phyloP scores from a whole-genome alignment of 2,329 filamentous ascomycete genomes.

The Cytospora mali region DNA sequence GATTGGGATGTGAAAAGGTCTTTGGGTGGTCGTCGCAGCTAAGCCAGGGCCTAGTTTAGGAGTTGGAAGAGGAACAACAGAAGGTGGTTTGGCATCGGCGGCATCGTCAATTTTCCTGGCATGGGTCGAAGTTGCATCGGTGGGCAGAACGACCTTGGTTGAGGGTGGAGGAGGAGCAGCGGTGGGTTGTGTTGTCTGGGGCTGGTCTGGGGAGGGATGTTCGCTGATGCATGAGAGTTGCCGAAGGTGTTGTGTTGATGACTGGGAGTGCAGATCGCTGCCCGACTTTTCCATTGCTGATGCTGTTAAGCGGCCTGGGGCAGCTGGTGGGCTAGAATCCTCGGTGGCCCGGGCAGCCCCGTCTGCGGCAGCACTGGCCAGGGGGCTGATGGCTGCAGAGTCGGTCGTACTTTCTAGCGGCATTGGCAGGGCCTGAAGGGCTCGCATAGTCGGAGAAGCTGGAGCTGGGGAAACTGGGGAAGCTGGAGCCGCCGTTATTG shows the following conservation, averaged over 20 bases:
- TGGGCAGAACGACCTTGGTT: background rate
- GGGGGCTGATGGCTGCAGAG: background rate
- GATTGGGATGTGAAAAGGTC: slow-evolving; percentile 23
- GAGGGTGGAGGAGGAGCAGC: slow-evolving; percentile 9
- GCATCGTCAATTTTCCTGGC: slow-evolving; percentile 13
- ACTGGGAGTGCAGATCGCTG: slow-evolving; percentile 40
- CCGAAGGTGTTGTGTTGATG: slow-evolving; percentile 24
- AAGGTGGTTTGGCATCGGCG: slow-evolving; percentile 21
- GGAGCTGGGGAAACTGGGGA: background rate
- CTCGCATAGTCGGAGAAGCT: slow-evolving; percentile 1
- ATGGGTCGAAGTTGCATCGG: slow-evolving; percentile 9
- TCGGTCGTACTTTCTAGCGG: background rate
- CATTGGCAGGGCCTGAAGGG: background rate
- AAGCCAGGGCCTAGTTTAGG: slow-evolving; percentile 12
- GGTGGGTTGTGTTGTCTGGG: slow-evolving; percentile 10
- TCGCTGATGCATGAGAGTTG: slow-evolving; percentile 41
- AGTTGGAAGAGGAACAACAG: slow-evolving; percentile 29
- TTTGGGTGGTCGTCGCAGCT: slow-evolving; percentile 6
- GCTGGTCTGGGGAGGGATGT: slow-evolving; percentile 32
- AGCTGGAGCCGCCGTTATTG: background rate
- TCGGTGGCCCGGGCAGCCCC: slow-evolving; percentile 25
- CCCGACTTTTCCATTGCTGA: slow-evolving; percentile 28
- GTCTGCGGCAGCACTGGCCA: slow-evolving; percentile 11
- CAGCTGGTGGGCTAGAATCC: slow-evolving; percentile 27
- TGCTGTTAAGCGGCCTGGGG: slow-evolving; percentile 15